A percentile compares a stretch with the other conserved stretches of the same genome.
phyloP scores from a whole-genome alignment of 1,284 basidiomycete species.

The Cutaneotrichosporon dermatis region DNA sequence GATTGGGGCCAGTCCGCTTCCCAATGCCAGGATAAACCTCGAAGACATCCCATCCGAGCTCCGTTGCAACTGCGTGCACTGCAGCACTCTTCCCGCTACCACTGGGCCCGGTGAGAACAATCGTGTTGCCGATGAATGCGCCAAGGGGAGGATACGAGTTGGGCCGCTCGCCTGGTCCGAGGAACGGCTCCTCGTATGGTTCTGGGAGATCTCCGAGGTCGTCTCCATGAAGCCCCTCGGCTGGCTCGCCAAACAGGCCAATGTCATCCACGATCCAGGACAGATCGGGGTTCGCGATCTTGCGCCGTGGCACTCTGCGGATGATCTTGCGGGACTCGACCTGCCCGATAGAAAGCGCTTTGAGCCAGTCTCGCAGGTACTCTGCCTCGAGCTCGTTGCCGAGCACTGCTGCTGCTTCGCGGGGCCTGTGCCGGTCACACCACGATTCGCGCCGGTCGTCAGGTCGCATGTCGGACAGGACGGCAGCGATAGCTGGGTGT shows the following conservation, averaged over 20 bases:
- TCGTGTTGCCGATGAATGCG: constrained; percentile 65
- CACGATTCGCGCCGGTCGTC: constrained; percentile 55
- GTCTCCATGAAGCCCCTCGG: constrained; percentile 3
- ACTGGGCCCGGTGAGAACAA: constrained; percentile 74
- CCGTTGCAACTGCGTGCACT: constrained; percentile 86
- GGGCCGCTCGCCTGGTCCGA: constrained; percentile 22
- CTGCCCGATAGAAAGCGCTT: constrained; percentile 59
- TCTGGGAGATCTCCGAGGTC: constrained; percentile 20
- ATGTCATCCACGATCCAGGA: constrained; percentile 49
- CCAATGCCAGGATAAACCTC: constrained; percentile 96
- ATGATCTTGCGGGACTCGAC: constrained; percentile 39
- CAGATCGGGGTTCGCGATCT: constrained; percentile 18
- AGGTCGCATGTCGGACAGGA: constrained; percentile 7
- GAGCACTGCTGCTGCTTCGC: constrained; percentile 66
- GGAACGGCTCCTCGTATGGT: constrained; percentile 22
- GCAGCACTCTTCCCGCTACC: constrained; percentile 90
- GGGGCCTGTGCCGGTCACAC: constrained; percentile 74
- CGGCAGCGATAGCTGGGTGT: constrained; percentile 33
- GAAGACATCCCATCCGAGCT: constrained; percentile 93
- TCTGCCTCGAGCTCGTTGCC: constrained; percentile 71
- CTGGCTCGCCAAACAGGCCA: constrained; percentile 32
- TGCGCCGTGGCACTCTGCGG: constrained; percentile 23
- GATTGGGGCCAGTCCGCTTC: constrained; percentile 70
- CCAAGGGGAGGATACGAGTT: constrained; percentile 31
- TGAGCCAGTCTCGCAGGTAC: constrained; percentile 79